Evolutionary conservation across 106 monocot species (phyloP), one percentile per base, ranked within the genome.

Genomic region (Hemerocallis citrina): DNA sequence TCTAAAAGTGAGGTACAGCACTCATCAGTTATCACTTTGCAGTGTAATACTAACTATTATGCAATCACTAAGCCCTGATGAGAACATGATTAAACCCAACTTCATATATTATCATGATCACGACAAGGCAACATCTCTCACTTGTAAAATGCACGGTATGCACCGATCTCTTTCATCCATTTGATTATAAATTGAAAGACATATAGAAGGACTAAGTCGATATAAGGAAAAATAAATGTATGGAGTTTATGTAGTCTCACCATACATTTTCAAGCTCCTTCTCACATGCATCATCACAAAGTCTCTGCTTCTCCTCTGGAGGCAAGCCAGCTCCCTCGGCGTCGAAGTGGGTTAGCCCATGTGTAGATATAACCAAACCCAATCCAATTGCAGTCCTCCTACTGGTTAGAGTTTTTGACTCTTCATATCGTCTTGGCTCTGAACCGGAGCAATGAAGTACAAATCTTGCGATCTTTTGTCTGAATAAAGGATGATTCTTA

Each of bases 231-330:
- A 56, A 6, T 43, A 25, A 15, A 59, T 39, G 34, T 28, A 33
- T 17, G n/a, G 67, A 28, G 68, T 67, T 9, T 31, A 73, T 65
- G 61, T 23, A 68, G 47, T 78, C 78, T 83, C 78, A 89, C 83
- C 81, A 72, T 84, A 96, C 96, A 87, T 91, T 96, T 87, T 96
- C 87, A 79, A 96, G 87, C 79, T 91, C 90, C 66, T 76, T 84
- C 70, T 86, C 86, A 41, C 95, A 96, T 21, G 70, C 74, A 21
- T 71, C 84, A 62, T 87, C 73, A 44, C 95, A 96, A 4, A 96
- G 40, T 24, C 63, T 86, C 14, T 86, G 90, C 57, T 91, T 96
- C 32, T 96, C 76, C 72, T 90, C 95, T 15, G 80, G 81, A 54
- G 96, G 90, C 63, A 93, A 72, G 43, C 86, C 91, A 27, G 72